phyloP scores from a whole-genome alignment of 2,329 filamentous ascomycete genomes.

The Fusarium brachygibbosum region DNA sequence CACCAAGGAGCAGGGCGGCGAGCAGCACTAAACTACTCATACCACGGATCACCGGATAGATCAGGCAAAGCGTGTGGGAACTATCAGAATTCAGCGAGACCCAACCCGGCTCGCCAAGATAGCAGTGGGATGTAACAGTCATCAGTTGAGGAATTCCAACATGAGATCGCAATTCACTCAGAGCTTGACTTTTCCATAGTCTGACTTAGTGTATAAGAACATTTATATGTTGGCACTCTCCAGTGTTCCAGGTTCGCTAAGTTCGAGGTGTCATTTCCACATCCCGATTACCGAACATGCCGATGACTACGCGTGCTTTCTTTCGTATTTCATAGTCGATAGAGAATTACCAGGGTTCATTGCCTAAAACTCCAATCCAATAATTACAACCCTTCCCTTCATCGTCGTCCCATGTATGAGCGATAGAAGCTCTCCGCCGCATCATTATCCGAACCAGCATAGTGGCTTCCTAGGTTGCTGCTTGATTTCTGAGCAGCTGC shows the following conservation, averaged over 20 bases:
- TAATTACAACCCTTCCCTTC: constrained; percentile 45
- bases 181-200: constrained; percentile 47
- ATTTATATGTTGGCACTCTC: constrained; percentile 47
- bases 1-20: constrained; percentile 78
- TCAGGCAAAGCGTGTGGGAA: constrained; percentile 41
- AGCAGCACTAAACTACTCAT: constrained; percentile 66
- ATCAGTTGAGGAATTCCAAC: constrained; percentile 13
- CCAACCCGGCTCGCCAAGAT: constrained; percentile 29
- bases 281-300: constrained; percentile 11
- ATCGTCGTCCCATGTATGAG: constrained; percentile 84
- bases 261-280: constrained; percentile 27
- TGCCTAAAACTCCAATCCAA: constrained; percentile 48
- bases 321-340: constrained; percentile 33
- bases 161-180: constrained; percentile 36
- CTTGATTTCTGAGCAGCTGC: constrained; percentile 83
- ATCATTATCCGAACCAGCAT: constrained; percentile 73
- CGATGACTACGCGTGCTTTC: constrained; percentile 13
- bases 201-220: constrained; percentile 58
- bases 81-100: constrained; percentile 32
- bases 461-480: constrained; percentile 70
- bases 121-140: constrained; percentile 25
- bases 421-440: constrained; percentile 91
- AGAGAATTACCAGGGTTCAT: constrained; percentile 35
- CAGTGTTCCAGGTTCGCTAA: constrained; percentile 29
- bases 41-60: constrained; percentile 34